Evolutionary conservation across 2,329 filamentous ascomycete genomes (phyloP).

Genomic region (Ustilaginoidea virens): DNA sequence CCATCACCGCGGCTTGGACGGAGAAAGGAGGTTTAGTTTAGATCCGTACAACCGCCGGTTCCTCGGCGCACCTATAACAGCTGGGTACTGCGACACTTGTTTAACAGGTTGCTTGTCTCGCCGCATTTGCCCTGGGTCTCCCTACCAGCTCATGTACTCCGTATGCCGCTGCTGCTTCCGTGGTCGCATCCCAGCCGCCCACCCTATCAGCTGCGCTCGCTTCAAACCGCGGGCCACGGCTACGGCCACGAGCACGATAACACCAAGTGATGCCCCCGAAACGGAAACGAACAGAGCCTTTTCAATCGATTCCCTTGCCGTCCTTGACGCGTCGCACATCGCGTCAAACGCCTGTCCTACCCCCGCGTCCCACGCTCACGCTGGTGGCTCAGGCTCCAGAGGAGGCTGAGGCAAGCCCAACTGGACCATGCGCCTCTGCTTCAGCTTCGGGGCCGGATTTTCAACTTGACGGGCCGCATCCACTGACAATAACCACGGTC

Average conservation of each 20-base stretch:
- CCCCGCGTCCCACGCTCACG: conserved; percentile 10
- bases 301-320: conserved; percentile 8
- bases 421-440: conserved; percentile 1
- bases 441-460: background rate
- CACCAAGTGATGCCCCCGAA: conserved; percentile 23
- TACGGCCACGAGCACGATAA: too few species aligned
- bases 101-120: too few species aligned
- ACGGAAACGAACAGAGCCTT: conserved; percentile 19
- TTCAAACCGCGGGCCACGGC: too few species aligned
- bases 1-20: too few species aligned
- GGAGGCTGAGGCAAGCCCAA: conserved; percentile 1
- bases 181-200: background rate
- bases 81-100: too few species aligned
- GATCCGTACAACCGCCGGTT: too few species aligned
- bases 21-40: too few species aligned
- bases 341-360: conserved; percentile 22
- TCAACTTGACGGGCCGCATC: background rate
- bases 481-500: conserved; percentile 1
- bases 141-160: too few species aligned
- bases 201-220: too few species aligned
- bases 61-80: too few species aligned
- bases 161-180: background rate
- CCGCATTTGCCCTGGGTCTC: too few species aligned
- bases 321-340: conserved; percentile 20
- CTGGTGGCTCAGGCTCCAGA: conserved; percentile 5